These are phyloP conservation scores for Symmetrospora coprosmae DNA, from an alignment of 768 basidiomycete genomes.

Conservation along the genomic window DNA sequence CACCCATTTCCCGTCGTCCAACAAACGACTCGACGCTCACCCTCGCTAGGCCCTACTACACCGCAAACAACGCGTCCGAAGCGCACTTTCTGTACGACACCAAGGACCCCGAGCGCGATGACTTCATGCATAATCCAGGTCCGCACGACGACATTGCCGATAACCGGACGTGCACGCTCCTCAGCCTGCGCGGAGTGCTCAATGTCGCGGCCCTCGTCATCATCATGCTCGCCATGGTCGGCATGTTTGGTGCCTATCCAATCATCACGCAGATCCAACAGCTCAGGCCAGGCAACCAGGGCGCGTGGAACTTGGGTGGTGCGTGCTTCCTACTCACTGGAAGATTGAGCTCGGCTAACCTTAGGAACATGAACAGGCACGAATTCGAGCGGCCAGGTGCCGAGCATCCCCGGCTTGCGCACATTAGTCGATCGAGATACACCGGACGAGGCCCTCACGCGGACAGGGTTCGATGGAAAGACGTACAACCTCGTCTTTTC, in stretches of 20 bases:
- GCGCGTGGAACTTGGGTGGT: not conserved
- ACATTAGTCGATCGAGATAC: slow-evolving; percentile 17
- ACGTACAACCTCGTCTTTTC: slow-evolving; percentile 69
- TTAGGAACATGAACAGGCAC: slow-evolving; percentile 59
- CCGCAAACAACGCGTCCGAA: slow-evolving; percentile 2
- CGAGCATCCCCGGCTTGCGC: slow-evolving; percentile 24
- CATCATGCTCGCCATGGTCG: slow-evolving; percentile 54
- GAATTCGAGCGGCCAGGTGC: slow-evolving; percentile 59
- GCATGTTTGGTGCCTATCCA: slow-evolving; percentile 77
- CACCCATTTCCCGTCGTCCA: too few species aligned
- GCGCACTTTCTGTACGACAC: slow-evolving; percentile 15
- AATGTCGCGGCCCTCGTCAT: slow-evolving; percentile 62
- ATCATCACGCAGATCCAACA: slow-evolving; percentile 51
- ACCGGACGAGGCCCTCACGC: slow-evolving; percentile 40
- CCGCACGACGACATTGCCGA: slow-evolving; percentile 5
- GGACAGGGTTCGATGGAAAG: slow-evolving; percentile 62
- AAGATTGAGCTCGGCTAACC: slow-evolving; percentile 38
- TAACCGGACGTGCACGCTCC: slow-evolving; percentile 37
- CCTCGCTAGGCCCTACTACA: not conserved
- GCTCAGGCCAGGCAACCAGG: not conserved
- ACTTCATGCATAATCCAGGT: slow-evolving; percentile 10
- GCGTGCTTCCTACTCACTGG: not conserved
- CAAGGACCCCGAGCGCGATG: slow-evolving; percentile 11
- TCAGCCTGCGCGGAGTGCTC: slow-evolving; percentile 67
- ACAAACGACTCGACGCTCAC: too few species aligned